Conservation (phyloP, 202 grass and related monocot genomes). For the Schoenoplectus triqueter region DNA sequence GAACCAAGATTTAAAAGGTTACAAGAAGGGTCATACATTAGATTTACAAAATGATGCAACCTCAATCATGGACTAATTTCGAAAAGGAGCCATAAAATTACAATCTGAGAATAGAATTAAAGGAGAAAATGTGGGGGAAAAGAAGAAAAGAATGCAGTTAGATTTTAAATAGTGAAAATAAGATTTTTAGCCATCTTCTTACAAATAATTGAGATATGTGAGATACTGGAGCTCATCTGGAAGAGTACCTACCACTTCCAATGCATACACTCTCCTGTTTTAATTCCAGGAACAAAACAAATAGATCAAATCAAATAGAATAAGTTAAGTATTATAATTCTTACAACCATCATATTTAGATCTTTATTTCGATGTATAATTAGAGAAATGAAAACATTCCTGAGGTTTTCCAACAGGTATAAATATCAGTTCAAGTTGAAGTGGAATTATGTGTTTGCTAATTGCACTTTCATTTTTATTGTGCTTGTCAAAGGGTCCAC, state of each 20-base stretch:
- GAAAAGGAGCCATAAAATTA: not conserved
- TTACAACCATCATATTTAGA: slow-evolving; percentile 1
- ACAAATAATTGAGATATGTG: slow-evolving; percentile 50
- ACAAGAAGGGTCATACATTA: not conserved
- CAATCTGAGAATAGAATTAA: not conserved
- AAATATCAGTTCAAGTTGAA: not conserved
- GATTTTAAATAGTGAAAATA: not conserved
- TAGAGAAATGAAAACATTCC: not conserved
- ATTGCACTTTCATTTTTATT: not conserved
- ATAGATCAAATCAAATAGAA: not conserved
- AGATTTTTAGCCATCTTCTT: slow-evolving; percentile 33
- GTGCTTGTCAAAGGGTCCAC: not conserved
- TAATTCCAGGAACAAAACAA: not conserved
- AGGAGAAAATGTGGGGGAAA: not conserved
- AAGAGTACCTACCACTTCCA: slow-evolving; percentile 53
- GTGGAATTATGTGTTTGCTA: slow-evolving; percentile 8
- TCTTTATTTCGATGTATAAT: not conserved
- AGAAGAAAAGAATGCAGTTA: not conserved
- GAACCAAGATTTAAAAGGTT: slow-evolving; percentile 35
- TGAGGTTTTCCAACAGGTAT: not conserved
- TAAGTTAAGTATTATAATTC: slow-evolving; percentile 2
- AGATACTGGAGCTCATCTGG: slow-evolving; percentile 57
- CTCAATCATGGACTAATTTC: not conserved
- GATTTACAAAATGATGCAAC: not conserved
- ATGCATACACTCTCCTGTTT: slow-evolving; percentile 47